phyloP scores from a whole-genome alignment of 192 early-diverging fungal genomes.

The Haplosporangium gracile region DNA sequence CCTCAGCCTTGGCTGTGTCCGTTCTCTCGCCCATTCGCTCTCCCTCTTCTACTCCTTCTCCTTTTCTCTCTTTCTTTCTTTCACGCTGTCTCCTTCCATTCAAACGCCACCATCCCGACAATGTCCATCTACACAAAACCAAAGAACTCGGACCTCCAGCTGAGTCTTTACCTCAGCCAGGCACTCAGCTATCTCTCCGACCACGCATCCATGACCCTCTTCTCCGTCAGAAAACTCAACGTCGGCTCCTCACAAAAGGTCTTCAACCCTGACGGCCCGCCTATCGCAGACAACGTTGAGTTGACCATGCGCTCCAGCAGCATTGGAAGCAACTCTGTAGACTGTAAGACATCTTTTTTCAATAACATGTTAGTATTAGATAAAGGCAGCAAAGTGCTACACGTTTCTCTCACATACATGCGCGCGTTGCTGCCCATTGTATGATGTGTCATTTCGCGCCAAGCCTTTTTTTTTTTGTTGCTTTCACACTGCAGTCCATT shows the following conservation, averaged over 20 bases:
- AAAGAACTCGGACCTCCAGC: constrained; percentile 11
- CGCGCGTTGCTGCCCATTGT: background rate
- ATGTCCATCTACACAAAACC: constrained; percentile 38
- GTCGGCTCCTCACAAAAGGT: constrained; percentile 35
- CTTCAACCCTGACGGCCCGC: constrained; percentile 44
- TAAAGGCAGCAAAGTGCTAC: too few relatives aligned
- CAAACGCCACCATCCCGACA: background rate
- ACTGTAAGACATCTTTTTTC: constrained; percentile 13
- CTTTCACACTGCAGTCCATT: constrained; percentile 1
- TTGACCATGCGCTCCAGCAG: constrained; percentile 44
- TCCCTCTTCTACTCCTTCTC: background rate
- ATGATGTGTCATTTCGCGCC: background rate
- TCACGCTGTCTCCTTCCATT: background rate
- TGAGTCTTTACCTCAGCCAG: constrained; percentile 25
- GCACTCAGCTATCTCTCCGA: constrained; percentile 33
- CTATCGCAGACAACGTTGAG: constrained; percentile 34
- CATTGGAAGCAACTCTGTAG: constrained; percentile 36
- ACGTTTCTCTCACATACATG: too few relatives aligned
- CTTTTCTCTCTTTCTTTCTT: too few relatives aligned
- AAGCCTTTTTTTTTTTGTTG: constrained; percentile 1
- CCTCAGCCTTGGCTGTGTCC: background rate
- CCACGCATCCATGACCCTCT: constrained; percentile 37
- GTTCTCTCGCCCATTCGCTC: background rate
- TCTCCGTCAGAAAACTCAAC: constrained; percentile 42
- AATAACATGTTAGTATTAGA: background rate